Percentiles rank a stretch among this genome's conserved stretches.
phyloP scores from a whole-genome alignment of 202 grass and related monocot species.

The Schoenoplectus triqueter region DNA sequence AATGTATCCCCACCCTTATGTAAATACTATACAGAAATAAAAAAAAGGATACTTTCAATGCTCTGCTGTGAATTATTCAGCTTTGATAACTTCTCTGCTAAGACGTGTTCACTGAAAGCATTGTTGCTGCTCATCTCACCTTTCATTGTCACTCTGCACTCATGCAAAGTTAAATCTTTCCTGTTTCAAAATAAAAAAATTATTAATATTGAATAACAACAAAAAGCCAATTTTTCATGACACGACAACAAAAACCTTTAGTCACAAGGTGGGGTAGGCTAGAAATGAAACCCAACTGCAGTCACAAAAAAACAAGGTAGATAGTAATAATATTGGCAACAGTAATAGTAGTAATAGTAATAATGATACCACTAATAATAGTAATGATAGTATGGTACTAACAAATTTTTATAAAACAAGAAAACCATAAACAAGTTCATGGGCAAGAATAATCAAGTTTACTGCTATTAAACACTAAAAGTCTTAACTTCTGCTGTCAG shows the following conservation, averaged over 20 bases:
- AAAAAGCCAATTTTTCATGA: background rate
- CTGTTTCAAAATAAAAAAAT: slow-evolving; percentile 20
- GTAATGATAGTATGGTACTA: too few species aligned
- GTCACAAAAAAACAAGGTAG: too few species aligned
- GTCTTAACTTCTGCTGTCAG: background rate
- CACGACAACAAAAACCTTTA: background rate
- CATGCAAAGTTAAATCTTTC: slow-evolving; percentile 10
- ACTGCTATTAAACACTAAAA: background rate
- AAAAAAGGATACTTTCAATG: slow-evolving; percentile 91
- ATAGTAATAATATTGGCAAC: too few species aligned
- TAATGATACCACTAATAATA: too few species aligned
- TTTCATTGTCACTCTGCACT: slow-evolving; percentile 40
- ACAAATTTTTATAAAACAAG: too few species aligned
- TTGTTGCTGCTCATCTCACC: slow-evolving; percentile 41
- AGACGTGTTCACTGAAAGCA: slow-evolving; percentile 62
- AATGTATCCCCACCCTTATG: too few species aligned
- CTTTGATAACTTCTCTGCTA: slow-evolving; percentile 70
- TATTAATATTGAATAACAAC: slow-evolving; percentile 20
- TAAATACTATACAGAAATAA: background rate
- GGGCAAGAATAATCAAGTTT: background rate
- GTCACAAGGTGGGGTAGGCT: too few species aligned
- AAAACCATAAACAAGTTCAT: background rate
- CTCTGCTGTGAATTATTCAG: slow-evolving; percentile 77
- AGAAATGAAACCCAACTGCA: too few species aligned
- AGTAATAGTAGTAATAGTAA: too few species aligned